Conservation (phyloP, 768 basidiomycete species). For the Cytidiella melzeri region DNA sequence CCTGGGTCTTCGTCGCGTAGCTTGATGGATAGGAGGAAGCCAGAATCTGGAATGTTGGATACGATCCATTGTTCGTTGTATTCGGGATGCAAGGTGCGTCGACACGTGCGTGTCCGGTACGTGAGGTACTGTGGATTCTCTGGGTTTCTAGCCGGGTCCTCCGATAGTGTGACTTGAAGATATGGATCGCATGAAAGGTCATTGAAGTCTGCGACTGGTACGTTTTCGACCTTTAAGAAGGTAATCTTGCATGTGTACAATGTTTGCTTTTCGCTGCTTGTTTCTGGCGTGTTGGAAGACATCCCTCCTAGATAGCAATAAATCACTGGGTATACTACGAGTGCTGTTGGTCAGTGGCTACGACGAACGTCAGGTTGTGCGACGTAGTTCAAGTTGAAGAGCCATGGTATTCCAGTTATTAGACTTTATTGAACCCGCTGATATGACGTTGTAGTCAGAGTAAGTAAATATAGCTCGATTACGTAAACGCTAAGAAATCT, state of each 20-base stretch:
- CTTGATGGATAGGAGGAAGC: constrained; percentile 18
- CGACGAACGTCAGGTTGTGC: too few species aligned
- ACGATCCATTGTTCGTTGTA: constrained; percentile 23
- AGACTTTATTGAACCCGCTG: too few species aligned
- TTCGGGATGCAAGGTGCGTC: constrained; percentile 19
- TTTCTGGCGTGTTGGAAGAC: too few species aligned
- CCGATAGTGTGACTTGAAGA: constrained; percentile 16
- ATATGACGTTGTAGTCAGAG: too few species aligned
- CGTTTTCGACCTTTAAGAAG: constrained; percentile 17
- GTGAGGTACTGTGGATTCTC: constrained; percentile 9
- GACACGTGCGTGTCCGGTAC: constrained; percentile 22
- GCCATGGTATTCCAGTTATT: too few species aligned
- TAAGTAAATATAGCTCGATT: too few species aligned
- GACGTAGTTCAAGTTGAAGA: too few species aligned
- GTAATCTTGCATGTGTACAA: constrained; percentile 19
- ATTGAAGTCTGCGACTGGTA: constrained; percentile 21
- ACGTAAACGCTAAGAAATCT: too few species aligned
- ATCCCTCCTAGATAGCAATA: too few species aligned
- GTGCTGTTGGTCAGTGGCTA: too few species aligned
- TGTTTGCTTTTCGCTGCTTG: not conserved
- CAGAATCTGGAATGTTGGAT: constrained; percentile 19
- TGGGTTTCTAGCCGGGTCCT: constrained; percentile 2
- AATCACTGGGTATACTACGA: too few species aligned
- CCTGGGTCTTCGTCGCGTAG: constrained; percentile 24
- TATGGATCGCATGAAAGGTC: constrained; percentile 24